Evolutionary conservation across 2,329 filamentous ascomycete species (phyloP), one percentile per base, ranked within the genome.

Genomic region (Aspergillus hiratsukae): DNA sequence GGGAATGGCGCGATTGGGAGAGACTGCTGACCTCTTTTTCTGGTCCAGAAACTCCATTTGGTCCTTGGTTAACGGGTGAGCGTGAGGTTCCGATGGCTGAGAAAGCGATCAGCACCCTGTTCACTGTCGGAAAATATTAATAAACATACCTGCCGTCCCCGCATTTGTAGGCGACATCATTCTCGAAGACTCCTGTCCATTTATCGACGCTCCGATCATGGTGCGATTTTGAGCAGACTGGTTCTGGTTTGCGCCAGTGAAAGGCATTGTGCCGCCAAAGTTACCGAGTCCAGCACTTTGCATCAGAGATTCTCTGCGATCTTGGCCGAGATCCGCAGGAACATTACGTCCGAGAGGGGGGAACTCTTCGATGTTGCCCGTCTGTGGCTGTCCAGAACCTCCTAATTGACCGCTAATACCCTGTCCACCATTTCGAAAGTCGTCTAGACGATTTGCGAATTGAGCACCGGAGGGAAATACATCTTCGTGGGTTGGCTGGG

Each of bases 351-450:
- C 80, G 50, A 86, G 70, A n/a, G 83, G 82, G 57, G 83, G 82
- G 57, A 85, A 86, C 53, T 85, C 83, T 17, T 85, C 82, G 49
- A 83, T 82, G 62, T 80, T 83, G 60, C 79, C 79, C 27, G 81
- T 77, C 61, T 82, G 80, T 45, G 81, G 80, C 59, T 83, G 81
- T 41, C 71, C 72, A 43, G 75, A 73, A 23, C 75, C 75, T 52
- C 78, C 76, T 51, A 82, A 69, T 64, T 81, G 80, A 51, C 79
- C 78, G 53, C 79, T 79, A 40, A 81, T 79, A 49, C 75, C 76
- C 66, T 83, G 80, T 35, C 78, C 80, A 41, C 83, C 83, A 63
- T 81, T 83, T 40, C 82, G 77, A 62, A 82, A 84, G 58, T 83
- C 81, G 65, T 80, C 82, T 57, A 77, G 75, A 49, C 76, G 78